Evolutionary conservation across 805 yeast genomes (phyloP).

Genomic region (Saturnispora saitoi): DNA sequence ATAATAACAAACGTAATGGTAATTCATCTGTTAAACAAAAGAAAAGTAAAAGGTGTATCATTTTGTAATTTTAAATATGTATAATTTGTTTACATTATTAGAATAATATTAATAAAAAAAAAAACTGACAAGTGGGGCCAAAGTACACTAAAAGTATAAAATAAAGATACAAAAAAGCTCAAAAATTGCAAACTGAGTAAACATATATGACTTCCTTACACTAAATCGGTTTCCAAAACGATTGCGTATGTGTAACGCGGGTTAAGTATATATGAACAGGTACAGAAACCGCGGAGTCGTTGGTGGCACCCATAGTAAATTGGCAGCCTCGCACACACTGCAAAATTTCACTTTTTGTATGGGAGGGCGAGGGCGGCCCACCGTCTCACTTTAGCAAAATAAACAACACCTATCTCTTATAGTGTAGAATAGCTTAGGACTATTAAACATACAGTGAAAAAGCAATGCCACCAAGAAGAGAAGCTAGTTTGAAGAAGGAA

Average conservation of each 20-base stretch:
- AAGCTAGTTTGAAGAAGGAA: conserved; percentile 16
- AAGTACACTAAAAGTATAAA: too few species aligned
- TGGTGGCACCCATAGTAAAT: too few species aligned
- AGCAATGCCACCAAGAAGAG: conserved; percentile 16
- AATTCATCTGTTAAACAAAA: not conserved
- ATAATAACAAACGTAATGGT: not conserved
- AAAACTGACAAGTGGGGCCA: not conserved
- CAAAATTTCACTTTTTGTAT: too few species aligned
- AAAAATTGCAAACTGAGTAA: too few species aligned
- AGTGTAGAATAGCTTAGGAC: not conserved
- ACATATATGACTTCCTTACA: too few species aligned
- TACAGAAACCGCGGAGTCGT: too few species aligned
- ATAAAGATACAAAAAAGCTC: too few species aligned
- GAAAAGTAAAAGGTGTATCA: conserved; percentile 1
- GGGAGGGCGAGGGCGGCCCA: not conserved
- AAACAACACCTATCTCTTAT: not conserved
- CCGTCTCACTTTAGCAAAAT: not conserved
- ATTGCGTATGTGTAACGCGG: too few species aligned
- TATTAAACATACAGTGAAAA: not conserved
- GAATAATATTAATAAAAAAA: not conserved
- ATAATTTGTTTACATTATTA: not conserved
- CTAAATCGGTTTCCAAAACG: too few species aligned
- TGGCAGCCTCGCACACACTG: too few species aligned
- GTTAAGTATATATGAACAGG: too few species aligned
- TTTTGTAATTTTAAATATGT: conserved; percentile 1